phyloP scores from a whole-genome alignment of 495 filamentous ascomycete species.

The Lasiosphaeria miniovina region DNA sequence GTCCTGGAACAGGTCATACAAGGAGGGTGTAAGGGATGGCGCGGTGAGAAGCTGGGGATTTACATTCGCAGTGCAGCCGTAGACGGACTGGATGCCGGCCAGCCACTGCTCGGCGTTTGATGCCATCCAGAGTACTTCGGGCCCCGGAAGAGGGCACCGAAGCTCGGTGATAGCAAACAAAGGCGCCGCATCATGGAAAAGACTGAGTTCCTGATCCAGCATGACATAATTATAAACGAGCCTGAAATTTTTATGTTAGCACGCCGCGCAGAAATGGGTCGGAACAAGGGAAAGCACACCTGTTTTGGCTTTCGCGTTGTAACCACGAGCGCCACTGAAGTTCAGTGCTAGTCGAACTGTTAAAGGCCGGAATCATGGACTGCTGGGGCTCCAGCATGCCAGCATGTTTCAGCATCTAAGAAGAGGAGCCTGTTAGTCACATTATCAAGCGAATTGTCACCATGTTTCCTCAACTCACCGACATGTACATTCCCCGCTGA shows the following conservation, averaged over 20 bases:
- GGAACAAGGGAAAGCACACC: conserved; percentile 37
- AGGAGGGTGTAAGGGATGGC: conserved; percentile 46
- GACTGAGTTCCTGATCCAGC: conserved; percentile 62
- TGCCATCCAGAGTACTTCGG: conserved; percentile 52
- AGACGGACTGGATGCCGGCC: conserved; percentile 46
- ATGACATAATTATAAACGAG: conserved; percentile 64
- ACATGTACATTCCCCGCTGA: conserved; percentile 64
- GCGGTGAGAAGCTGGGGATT: conserved; percentile 37
- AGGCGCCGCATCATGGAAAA: conserved; percentile 60
- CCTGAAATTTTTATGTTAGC: conserved; percentile 28
- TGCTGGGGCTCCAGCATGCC: conserved; percentile 47
- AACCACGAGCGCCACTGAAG: conserved; percentile 56
- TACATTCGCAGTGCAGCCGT: conserved; percentile 35
- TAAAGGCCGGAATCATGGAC: conserved; percentile 32
- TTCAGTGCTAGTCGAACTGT: conserved; percentile 39
- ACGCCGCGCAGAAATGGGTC: neutral
- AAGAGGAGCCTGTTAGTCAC: neutral
- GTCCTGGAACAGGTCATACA: conserved; percentile 56
- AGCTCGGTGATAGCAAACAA: conserved; percentile 58
- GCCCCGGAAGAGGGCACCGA: conserved; percentile 53
- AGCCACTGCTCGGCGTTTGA: conserved; percentile 46
- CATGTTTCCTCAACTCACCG: conserved; percentile 39
- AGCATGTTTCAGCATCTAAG: conserved; percentile 54
- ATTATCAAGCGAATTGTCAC: neutral
- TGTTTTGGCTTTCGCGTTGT: conserved; percentile 54